Evolutionary conservation across 495 filamentous ascomycete genomes (phyloP).

Genomic region (Penicillium macrosclerotiorum): DNA sequence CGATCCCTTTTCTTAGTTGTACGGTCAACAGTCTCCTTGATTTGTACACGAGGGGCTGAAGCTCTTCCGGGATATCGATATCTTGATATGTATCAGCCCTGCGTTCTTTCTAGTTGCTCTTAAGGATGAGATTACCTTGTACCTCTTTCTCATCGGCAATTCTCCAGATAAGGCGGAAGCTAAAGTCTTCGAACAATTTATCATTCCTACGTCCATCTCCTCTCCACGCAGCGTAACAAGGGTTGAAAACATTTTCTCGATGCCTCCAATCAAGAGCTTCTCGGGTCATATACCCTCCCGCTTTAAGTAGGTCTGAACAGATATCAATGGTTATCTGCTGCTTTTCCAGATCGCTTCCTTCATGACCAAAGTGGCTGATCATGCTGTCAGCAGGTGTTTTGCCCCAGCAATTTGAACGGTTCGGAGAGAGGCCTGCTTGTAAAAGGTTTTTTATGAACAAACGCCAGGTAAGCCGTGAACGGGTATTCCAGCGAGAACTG

Average conservation of each 20-base stretch:
- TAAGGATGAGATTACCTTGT: not conserved
- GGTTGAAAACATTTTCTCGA: constrained; percentile 3
- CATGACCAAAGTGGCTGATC: not conserved
- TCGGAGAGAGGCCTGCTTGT: not conserved
- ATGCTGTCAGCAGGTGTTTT: constrained; percentile 2
- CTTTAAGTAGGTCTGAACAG: constrained; percentile 5
- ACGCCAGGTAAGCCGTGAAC: constrained; percentile 7
- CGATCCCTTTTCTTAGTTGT: not conserved
- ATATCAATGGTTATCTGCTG: constrained; percentile 5
- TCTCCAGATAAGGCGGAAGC: constrained; percentile 6
- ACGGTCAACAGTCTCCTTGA: not conserved
- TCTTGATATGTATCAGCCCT: not conserved
- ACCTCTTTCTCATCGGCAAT: constrained; percentile 4
- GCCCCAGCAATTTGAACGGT: not conserved
- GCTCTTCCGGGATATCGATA: constrained; percentile 2
- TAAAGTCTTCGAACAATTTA: constrained; percentile 5
- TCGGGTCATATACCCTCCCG: constrained; percentile 4
- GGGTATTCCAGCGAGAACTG: constrained; percentile 2
- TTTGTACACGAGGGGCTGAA: constrained; percentile 4
- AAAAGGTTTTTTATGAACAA: constrained; percentile 3
- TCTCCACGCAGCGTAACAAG: not conserved
- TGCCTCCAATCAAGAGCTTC: constrained; percentile 5
- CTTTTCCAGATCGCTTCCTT: constrained; percentile 1
- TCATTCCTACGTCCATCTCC: constrained; percentile 2
- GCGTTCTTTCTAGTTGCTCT: not conserved